A percentile compares a stretch with the other conserved stretches of the same genome.
phyloP scores from a whole-genome alignment of 2,329 filamentous ascomycete species.

The Paraconiothyrium brasiliense region DNA sequence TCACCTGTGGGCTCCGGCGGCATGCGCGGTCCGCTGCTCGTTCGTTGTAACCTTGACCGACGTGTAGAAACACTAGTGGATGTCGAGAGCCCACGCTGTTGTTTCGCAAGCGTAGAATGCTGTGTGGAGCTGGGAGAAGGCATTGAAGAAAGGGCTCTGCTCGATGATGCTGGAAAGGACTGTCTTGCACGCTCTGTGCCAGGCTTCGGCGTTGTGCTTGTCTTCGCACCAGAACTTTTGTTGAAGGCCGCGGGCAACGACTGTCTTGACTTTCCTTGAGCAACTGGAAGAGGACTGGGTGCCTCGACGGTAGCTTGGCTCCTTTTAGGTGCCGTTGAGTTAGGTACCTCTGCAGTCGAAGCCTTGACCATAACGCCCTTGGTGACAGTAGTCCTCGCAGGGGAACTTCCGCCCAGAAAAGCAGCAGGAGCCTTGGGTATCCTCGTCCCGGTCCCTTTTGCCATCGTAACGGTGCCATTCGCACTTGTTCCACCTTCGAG shows the following conservation, averaged over 20 bases:
- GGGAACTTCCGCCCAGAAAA: neutral
- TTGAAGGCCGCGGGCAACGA: conserved; percentile 13
- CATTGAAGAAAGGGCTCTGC: neutral
- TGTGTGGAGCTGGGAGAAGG: neutral
- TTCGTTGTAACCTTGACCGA: neutral
- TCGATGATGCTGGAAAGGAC: conserved; percentile 25
- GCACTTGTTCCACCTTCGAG: conserved; percentile 20
- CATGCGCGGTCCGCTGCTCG: neutral
- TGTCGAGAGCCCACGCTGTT: neutral
- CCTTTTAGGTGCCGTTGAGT: neutral
- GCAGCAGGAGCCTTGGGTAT: neutral
- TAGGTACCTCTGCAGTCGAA: conserved; percentile 5
- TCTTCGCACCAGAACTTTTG: conserved; percentile 6
- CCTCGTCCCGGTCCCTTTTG: neutral
- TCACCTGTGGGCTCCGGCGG: conserved; percentile 23
- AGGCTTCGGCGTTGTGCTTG: neutral
- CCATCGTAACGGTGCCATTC: neutral
- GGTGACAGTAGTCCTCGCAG: neutral
- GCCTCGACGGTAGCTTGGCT: neutral
- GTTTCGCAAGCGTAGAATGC: neutral
- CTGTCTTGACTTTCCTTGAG: conserved; percentile 7
- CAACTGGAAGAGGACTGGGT: neutral
- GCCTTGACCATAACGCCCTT: neutral
- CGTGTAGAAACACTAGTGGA: neutral
- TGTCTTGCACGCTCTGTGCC: conserved; percentile 22